These are phyloP conservation scores for Umbelopsis vinacea DNA, from an alignment of 192 early-diverging fungal genomes.

Conservation along the genomic window DNA sequence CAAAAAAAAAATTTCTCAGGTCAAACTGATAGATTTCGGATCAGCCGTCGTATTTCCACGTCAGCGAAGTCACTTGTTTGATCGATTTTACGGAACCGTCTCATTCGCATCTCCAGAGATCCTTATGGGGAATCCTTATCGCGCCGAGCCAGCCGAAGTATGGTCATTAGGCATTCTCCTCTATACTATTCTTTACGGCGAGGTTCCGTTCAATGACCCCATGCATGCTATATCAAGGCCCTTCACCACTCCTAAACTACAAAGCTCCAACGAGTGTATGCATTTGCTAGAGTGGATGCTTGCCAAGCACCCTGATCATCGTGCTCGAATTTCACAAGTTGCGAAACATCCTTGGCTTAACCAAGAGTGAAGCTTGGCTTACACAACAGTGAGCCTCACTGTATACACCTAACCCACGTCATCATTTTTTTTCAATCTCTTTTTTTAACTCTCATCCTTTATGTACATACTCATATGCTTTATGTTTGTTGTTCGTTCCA, in stretches of 20 bases:
- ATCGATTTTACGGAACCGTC: slow-evolving; percentile 54
- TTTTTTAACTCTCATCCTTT: not conserved
- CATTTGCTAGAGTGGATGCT: slow-evolving; percentile 65
- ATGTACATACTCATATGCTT: too few relatives aligned
- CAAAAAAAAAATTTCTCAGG: slow-evolving; percentile 25
- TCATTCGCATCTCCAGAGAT: slow-evolving; percentile 72
- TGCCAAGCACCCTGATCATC: slow-evolving; percentile 50
- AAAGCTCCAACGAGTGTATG: slow-evolving; percentile 52
- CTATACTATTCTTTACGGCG: slow-evolving; percentile 59
- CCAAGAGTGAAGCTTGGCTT: not conserved
- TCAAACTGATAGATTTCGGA: slow-evolving; percentile 74
- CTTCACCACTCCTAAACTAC: slow-evolving; percentile 40
- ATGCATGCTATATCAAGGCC: slow-evolving; percentile 43
- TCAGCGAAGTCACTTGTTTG: slow-evolving; percentile 32
- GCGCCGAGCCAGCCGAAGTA: slow-evolving; percentile 69
- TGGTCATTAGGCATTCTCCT: slow-evolving; percentile 76
- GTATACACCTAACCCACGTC: not conserved
- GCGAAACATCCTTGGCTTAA: slow-evolving; percentile 59
- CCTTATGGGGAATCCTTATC: slow-evolving; percentile 59
- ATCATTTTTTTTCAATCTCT: not conserved
- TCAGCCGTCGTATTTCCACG: slow-evolving; percentile 49
- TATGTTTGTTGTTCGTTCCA: too few relatives aligned
- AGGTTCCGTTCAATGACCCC: slow-evolving; percentile 63
- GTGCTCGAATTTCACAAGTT: slow-evolving; percentile 60
- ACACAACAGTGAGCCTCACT: not conserved